Conservation (phyloP, 352 stramenopile species). For the Globisporangium uncinulatum region DNA sequence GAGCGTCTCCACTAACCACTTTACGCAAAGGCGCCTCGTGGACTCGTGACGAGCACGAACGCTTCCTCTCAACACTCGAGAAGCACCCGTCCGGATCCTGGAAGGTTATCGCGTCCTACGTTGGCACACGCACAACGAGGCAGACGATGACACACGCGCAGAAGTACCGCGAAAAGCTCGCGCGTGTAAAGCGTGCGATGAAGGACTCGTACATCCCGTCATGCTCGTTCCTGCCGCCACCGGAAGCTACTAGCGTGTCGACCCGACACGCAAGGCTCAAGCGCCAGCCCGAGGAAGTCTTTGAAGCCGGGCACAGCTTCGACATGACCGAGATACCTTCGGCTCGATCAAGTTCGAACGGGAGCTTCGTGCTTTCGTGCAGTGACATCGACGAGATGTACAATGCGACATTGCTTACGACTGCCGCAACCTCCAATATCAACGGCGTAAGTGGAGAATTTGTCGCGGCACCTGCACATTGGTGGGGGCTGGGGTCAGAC, state of each 20-base stretch:
- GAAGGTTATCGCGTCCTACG: slow-evolving; percentile 18
- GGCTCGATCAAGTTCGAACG: background rate
- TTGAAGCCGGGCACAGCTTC: background rate
- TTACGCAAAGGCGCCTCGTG: slow-evolving; percentile 3
- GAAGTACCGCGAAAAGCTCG: slow-evolving; percentile 11
- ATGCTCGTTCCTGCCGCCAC: background rate
- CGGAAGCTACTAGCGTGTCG: too few species aligned
- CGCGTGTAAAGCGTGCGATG: background rate
- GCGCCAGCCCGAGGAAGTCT: background rate
- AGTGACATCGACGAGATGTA: slow-evolving; percentile 1
- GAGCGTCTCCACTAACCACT: background rate
- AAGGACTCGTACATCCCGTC: background rate
- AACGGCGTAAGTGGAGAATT: background rate
- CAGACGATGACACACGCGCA: slow-evolving; percentile 51
- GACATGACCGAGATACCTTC: background rate
- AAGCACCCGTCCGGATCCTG: slow-evolving; percentile 21
- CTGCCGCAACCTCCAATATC: background rate
- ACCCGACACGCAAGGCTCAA: background rate
- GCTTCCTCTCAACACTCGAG: slow-evolving; percentile 19
- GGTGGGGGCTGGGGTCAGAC: background rate
- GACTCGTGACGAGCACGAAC: slow-evolving; percentile 16
- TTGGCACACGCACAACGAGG: slow-evolving; percentile 31
- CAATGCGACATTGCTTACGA: background rate
- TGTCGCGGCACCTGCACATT: background rate
- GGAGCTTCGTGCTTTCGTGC: background rate